Base-by-base conservation (phyloP, 768 basidiomycete genomes). In the Auricularia sp. region DNA sequence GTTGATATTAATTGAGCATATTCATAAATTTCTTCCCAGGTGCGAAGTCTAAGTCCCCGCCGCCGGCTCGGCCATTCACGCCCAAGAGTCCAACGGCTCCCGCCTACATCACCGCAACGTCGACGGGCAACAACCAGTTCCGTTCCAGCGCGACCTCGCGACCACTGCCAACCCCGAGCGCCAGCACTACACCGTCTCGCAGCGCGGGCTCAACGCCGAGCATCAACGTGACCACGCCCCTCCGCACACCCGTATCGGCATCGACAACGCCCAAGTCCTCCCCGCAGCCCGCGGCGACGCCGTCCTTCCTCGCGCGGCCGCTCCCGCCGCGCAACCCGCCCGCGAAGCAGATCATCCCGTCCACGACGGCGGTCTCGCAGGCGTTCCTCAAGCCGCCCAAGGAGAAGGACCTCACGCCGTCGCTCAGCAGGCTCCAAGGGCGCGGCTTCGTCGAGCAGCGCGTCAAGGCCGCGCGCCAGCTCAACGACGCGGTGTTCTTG, bases 361-460 rank as follows among this genome's bases (percentile, higher is more conserved):
- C 64, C 14, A 62, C 66, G 16, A 64, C 29, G 59, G 39, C 56
- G n/a, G 59, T 67, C 35, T 84, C 88, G 3, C 82, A 84, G 18
- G 83, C 82, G 3, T 87, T 90, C 71, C 76, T 86, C 34, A 85
- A 83, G 56, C 76, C 79, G 34, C 75, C 83, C 8, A 71, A 80
- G 3, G 73, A 79, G 62, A 92, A 92, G 72, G 90, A 90, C 56
- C 83, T 83, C 3, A 90, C 90, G 1, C 92, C 92, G 0, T 92
- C 89, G 72, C 83, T 93, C 37, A 92, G 89, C 67, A 78, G 90
- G 66, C 75, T 94, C 18, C 86, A 92, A 70, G 92, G 92, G 21
- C 85, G 92, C 47, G 92, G 92, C 3, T 92, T 94, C 71, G 92
- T 94, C 2, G 87, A 90, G 73, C 90, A 82, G 67, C 85, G 91